These are phyloP conservation scores for Phytophthora sansomeana DNA, from an alignment of 352 stramenopile species.

Conservation along the genomic window DNA sequence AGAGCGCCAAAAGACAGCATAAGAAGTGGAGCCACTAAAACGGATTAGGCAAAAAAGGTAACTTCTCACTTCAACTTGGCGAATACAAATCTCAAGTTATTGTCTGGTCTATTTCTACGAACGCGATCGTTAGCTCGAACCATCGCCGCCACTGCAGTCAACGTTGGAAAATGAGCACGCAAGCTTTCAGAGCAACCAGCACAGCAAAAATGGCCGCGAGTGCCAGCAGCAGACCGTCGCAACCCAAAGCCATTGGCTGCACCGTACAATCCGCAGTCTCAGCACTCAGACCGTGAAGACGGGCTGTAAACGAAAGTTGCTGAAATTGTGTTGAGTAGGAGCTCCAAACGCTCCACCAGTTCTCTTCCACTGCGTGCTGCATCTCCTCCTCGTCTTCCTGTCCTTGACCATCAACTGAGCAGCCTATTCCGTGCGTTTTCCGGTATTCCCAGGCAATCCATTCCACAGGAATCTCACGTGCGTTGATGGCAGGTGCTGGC, in stretches of 20 bases:
- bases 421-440: neutral
- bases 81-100: neutral
- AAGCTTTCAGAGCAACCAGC: constrained; percentile 14
- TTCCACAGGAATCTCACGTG: constrained; percentile 19
- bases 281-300: neutral
- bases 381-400: constrained; percentile 5
- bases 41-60: constrained; percentile 2
- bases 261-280: neutral
- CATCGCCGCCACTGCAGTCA: no score
- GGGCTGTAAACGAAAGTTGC: neutral
- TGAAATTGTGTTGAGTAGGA: neutral
- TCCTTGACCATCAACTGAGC: constrained; percentile 3
- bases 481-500: neutral
- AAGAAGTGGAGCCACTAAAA: constrained; percentile 9
- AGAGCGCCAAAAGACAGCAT: constrained; percentile 2
- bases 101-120: neutral
- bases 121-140: neutral
- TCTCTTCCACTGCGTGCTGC: neutral
- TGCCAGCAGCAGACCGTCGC: constrained; percentile 10
- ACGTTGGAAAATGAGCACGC: neutral
- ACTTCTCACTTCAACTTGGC: constrained; percentile 13
- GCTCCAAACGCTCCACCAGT: constrained; percentile 9
- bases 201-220: constrained; percentile 9
- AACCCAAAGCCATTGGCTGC: constrained; percentile 13
- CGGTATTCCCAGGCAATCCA: constrained; percentile 14